A percentile compares a stretch with the other conserved stretches of the same genome.
phyloP scores from a whole-genome alignment of 352 stramenopile species.

The Blastocystis sp. region DNA sequence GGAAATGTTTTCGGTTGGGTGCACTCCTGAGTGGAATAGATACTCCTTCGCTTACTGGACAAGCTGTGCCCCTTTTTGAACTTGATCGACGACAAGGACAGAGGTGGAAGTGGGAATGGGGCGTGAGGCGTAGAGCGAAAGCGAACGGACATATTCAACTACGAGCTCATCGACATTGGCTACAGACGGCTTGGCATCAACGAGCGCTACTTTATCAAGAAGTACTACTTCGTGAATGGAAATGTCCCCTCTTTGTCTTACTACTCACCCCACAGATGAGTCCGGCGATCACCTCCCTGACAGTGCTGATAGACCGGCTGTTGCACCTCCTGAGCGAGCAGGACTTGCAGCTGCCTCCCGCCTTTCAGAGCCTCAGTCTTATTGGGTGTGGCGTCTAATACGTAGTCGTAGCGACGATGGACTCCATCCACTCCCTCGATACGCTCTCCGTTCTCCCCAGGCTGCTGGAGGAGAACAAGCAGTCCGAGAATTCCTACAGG shows the following conservation, averaged over 20 bases:
- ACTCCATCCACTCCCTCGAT: background rate
- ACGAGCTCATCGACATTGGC: conserved; percentile 4
- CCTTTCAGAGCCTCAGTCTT: conserved; percentile 23
- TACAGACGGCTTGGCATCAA: conserved; percentile 31
- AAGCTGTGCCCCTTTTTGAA: conserved; percentile 41
- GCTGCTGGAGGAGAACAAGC: background rate
- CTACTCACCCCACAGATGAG: conserved; percentile 1
- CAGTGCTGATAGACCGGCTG: conserved; percentile 16
- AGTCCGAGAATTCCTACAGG: background rate
- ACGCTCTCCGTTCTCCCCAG: background rate
- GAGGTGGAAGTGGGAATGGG: background rate
- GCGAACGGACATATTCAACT: conserved; percentile 27
- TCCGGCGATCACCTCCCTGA: conserved; percentile 11
- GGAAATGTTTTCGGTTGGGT: background rate
- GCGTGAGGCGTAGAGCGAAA: background rate
- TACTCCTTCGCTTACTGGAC: conserved; percentile 28
- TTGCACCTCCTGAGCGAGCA: conserved; percentile 14
- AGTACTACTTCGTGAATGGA: conserved; percentile 62
- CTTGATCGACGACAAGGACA: background rate
- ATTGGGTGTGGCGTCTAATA: background rate
- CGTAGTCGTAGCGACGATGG: background rate
- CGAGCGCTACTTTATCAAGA: conserved; percentile 16
- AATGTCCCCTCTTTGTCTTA: conserved; percentile 5
- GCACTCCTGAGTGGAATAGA: background rate
- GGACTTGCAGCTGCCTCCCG: background rate